A percentile compares a stretch with the other conserved stretches of the same genome.
Conservation (phyloP, 805 yeast genomes). For the Kodamaea restingae region DNA sequence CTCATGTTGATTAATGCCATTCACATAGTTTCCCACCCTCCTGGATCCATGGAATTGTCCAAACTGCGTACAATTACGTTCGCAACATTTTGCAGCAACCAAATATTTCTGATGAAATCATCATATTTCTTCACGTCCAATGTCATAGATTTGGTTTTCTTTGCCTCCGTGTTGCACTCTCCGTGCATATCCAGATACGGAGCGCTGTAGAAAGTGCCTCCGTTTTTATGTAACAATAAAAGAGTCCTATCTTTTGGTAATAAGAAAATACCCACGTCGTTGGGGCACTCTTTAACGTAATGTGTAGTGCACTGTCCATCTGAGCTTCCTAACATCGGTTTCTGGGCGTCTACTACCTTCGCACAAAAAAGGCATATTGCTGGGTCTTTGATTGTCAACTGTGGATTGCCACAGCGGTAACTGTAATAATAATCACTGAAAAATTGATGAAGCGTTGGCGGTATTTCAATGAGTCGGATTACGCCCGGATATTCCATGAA, state of each 20-base stretch:
- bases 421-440: slow-evolving; percentile 57
- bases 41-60: slow-evolving; percentile 76
- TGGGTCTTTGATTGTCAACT: slow-evolving; percentile 54
- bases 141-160: slow-evolving; percentile 67
- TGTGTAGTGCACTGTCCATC: slow-evolving; percentile 83
- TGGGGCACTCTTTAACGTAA: slow-evolving; percentile 55
- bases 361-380: slow-evolving; percentile 88
- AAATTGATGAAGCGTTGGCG: slow-evolving; percentile 61
- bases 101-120: slow-evolving; percentile 57
- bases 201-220: slow-evolving; percentile 79
- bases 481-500: slow-evolving; percentile 61
- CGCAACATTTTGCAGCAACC: slow-evolving; percentile 78
- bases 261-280: slow-evolving; percentile 66
- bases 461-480: slow-evolving; percentile 59
- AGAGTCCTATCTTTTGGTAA: slow-evolving; percentile 66
- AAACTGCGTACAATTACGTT: slow-evolving; percentile 74
- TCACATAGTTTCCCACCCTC: slow-evolving; percentile 91
- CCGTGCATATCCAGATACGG: slow-evolving; percentile 88
- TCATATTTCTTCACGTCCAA: slow-evolving; percentile 61
- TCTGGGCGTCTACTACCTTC: slow-evolving; percentile 62
- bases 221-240: slow-evolving; percentile 61
- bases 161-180: slow-evolving; percentile 71
- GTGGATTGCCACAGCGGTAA: slow-evolving; percentile 38
- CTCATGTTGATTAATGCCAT: too few species aligned
- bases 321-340: slow-evolving; percentile 46